phyloP scores from a whole-genome alignment of 805 yeast species.

The Candida pseudofarinosa region DNA sequence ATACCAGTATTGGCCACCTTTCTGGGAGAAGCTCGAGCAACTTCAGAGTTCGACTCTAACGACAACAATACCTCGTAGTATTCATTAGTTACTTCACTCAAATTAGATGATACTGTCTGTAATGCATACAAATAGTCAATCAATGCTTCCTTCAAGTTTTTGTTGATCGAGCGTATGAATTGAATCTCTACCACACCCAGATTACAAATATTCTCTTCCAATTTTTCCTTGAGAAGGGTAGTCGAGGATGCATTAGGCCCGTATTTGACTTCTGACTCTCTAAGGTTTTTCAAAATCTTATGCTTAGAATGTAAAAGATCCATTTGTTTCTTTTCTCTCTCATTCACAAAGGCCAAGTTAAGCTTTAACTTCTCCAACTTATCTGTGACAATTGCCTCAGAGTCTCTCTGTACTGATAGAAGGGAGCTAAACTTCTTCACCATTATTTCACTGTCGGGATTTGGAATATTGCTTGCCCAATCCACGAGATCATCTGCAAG shows the following conservation, averaged over 20 bases:
- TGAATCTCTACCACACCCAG: slow-evolving; percentile 53
- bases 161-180: slow-evolving; percentile 42
- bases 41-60: slow-evolving; percentile 7
- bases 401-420: slow-evolving; percentile 32
- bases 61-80: slow-evolving; percentile 8
- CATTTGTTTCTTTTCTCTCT: slow-evolving; percentile 46
- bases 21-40: slow-evolving; percentile 6
- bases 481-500: slow-evolving; percentile 35
- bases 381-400: slow-evolving; percentile 33
- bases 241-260: slow-evolving; percentile 45
- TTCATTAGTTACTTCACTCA: slow-evolving; percentile 20
- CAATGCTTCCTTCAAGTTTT: slow-evolving; percentile 42
- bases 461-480: slow-evolving; percentile 41
- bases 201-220: slow-evolving; percentile 49
- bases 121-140: slow-evolving; percentile 38
- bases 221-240: slow-evolving; percentile 42
- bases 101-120: slow-evolving; percentile 22
- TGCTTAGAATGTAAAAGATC: slow-evolving; percentile 34
- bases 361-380: slow-evolving; percentile 41
- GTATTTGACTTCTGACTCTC: slow-evolving; percentile 40
- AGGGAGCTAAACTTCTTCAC: slow-evolving; percentile 39
- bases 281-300: slow-evolving; percentile 33
- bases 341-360: slow-evolving; percentile 43
- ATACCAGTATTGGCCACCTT: slow-evolving; percentile 3
- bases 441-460: slow-evolving; percentile 34